These are phyloP conservation scores for Mycena sp. DNA, from an alignment of 1,284 basidiomycete genomes.

Conservation along the genomic window DNA sequence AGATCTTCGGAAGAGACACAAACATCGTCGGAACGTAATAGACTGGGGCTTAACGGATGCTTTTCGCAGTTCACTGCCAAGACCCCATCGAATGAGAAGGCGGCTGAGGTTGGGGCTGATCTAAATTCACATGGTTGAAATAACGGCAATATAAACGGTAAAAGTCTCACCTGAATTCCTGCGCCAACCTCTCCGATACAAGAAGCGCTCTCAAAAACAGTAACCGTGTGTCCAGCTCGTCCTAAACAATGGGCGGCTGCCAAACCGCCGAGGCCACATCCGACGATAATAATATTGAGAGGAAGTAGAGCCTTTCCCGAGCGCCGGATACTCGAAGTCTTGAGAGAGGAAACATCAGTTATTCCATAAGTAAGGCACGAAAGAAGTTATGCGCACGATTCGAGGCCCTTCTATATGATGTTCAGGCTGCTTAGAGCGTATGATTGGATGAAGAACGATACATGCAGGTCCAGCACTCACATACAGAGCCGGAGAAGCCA, in stretches of 20 bases:
- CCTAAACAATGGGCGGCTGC: constrained; percentile 53
- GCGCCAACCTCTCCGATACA: constrained; percentile 44
- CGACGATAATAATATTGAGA: constrained; percentile 49
- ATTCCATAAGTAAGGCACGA: no score
- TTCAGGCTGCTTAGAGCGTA: no score
- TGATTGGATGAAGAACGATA: no score
- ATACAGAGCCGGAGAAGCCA: no score
- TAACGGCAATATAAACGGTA: no score
- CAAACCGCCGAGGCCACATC: constrained; percentile 58
- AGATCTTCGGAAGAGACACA: neutral
- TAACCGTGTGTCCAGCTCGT: constrained; percentile 54
- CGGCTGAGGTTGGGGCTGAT: constrained; percentile 59
- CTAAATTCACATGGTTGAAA: neutral
- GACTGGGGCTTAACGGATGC: constrained; percentile 53
- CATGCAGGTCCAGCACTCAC: no score
- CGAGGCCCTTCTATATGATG: no score
- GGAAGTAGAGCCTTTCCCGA: neutral
- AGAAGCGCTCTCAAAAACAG: constrained; percentile 46
- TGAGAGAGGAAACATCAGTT: neutral
- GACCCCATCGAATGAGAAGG: constrained; percentile 63
- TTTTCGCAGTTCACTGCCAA: constrained; percentile 51
- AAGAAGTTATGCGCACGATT: no score
- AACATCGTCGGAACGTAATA: constrained; percentile 59
- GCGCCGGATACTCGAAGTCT: neutral
- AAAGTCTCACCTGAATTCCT: constrained; percentile 46